phyloP scores from a whole-genome alignment of 2,329 filamentous ascomycete species.

The Phialocephala subalpina region DNA sequence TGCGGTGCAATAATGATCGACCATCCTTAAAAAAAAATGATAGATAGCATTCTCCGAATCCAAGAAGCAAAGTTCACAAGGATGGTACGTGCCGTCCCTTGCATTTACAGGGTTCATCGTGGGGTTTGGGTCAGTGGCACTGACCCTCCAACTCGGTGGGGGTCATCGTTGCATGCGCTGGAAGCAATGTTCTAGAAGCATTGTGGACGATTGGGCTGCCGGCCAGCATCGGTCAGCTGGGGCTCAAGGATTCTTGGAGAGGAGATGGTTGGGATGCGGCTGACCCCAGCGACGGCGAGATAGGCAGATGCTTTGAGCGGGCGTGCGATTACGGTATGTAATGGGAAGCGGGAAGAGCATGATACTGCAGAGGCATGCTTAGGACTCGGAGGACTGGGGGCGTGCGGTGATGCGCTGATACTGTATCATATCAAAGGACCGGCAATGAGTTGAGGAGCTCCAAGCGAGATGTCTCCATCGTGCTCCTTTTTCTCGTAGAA shows the following conservation, averaged over 20 bases:
- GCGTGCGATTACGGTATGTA: constrained; percentile 3
- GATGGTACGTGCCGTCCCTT: constrained; percentile 9
- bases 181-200: constrained; percentile 10
- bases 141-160: too few species aligned
- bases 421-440: not conserved
- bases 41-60: constrained; percentile 7
- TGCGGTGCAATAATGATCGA: not conserved
- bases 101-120: not conserved
- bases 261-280: constrained; percentile 8
- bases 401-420: not conserved
- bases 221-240: constrained; percentile 3
- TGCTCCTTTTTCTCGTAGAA: not conserved
- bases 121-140: constrained; percentile 5
- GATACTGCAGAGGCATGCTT: not conserved
- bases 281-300: constrained; percentile 5
- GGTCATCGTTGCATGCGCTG: constrained; percentile 1
- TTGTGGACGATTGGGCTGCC: constrained; percentile 4
- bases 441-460: not conserved
- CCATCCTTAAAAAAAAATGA: not conserved
- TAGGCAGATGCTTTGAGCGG: constrained; percentile 6
- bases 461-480: not conserved
- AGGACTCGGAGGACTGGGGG: not conserved
- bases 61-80: not conserved
- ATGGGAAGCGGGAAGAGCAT: not conserved
- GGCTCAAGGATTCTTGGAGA: too few species aligned